Evolutionary conservation across 2,329 filamentous ascomycete species (phyloP), one percentile per base, ranked within the genome.

Genomic region (Colletotrichum sp.): DNA sequence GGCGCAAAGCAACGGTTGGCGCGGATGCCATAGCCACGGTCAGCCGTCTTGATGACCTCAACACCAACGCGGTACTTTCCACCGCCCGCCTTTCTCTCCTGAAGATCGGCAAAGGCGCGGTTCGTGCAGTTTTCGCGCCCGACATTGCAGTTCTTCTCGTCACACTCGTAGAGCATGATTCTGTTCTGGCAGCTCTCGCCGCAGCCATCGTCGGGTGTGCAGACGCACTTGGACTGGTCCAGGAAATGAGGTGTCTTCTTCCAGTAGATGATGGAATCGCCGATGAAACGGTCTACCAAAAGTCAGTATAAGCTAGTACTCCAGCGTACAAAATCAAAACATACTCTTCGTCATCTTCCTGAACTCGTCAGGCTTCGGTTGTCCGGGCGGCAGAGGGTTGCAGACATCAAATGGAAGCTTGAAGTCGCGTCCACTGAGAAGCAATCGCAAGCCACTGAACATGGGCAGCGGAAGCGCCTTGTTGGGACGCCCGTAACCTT

Each of bases 131-230:
- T 82, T 24, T 92, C 90, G n/a, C 91, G 88, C 55, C 94, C 94
- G 18, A 96, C 88, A 75, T 93, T 94, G 87, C 97, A 99, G 83
- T 98, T 99, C 73, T 90, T 93, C 63, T 94, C 91, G 83, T 99
- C 95, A 83, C 97, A 99, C 86, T 99, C 97, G 84, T 98, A 99
- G 72, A 98, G 93, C 96, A 99, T 99, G 84, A 96, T 96, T 77
- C 96, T 91, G 84, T 99, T 99, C 82, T 98, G 95, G 85, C 97
- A 99, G 80, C 94, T 91, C 78, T 98, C 95, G 78, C 93, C 95
- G 81, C 97, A 99, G 44, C 95, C 96, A 70, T 93, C 92, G 69
- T 96, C 94, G 8, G 91, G 88, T 57, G 88, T 92, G 86, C 96
- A 98, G 74, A 95, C 92, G 82, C 96, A 98, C 82, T 92, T 93